A percentile compares a stretch with the other conserved stretches of the same genome.
Conservation (phyloP, 1,139 yeast genomes). For the Hemisphaericaspora xylanilytica region DNA sequence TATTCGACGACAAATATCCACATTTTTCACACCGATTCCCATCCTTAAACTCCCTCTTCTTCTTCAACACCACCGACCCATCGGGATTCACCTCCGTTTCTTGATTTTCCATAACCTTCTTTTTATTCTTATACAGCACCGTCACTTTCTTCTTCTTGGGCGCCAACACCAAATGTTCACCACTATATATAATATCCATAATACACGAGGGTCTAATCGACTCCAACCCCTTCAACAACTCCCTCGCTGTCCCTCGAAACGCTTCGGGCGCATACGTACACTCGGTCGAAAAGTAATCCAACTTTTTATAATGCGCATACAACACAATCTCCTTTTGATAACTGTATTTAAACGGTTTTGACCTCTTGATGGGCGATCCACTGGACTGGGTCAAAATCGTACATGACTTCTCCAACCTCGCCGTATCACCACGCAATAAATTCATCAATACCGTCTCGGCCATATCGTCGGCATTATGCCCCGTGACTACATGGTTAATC, state of each 20-base stretch:
- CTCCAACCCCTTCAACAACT: conserved; percentile 83
- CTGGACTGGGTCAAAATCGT: conserved; percentile 76
- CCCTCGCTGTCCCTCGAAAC: conserved; percentile 95
- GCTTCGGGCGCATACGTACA: conserved; percentile 99
- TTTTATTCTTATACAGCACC: conserved; percentile 29
- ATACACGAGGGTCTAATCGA: conserved; percentile 91
- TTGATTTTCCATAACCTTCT: conserved; percentile 12
- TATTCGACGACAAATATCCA: conserved; percentile 87
- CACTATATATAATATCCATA: conserved; percentile 90
- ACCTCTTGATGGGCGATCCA: conserved; percentile 82
- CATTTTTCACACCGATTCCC: conserved; percentile 83
- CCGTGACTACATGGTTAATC: conserved; percentile 90
- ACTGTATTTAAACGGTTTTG: conserved; percentile 93
- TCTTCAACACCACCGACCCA: conserved; percentile 52
- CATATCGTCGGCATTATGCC: conserved; percentile 99
- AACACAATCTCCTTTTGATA: conserved; percentile 97
- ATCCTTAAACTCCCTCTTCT: conserved; percentile 39
- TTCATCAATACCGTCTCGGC: conserved; percentile 98
- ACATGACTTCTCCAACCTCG: conserved; percentile 88
- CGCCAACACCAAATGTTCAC: conserved; percentile 76
- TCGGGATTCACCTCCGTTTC: conserved; percentile 57
- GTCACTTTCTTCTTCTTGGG: conserved; percentile 46
- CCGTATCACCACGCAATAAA: conserved; percentile 90
- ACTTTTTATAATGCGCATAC: conserved; percentile 92
- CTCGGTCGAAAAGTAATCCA: conserved; percentile 95